These are phyloP conservation scores for Debaryomyces sp. DNA, from an alignment of 1,139 yeast genomes.

Conservation along the genomic window DNA sequence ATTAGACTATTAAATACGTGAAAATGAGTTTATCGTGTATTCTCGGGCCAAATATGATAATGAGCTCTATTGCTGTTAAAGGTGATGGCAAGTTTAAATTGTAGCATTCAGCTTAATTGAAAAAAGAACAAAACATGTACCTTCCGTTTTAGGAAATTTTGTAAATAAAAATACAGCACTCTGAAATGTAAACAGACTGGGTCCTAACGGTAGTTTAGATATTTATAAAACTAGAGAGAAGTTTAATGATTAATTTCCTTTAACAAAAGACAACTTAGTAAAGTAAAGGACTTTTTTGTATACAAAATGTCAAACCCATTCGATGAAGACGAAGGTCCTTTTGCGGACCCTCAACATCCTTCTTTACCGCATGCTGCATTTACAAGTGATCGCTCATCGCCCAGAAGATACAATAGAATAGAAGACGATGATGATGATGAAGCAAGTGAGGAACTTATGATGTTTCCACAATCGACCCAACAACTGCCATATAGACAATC, in stretches of 20 bases:
- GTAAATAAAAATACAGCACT: constrained; percentile 14
- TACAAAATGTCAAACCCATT: constrained; percentile 34
- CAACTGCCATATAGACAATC: constrained; percentile 34
- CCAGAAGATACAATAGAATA: constrained; percentile 36
- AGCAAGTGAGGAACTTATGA: constrained; percentile 26
- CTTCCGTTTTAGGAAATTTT: constrained; percentile 18
- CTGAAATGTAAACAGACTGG: constrained; percentile 7
- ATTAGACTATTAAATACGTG: background rate
- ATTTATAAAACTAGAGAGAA: constrained; percentile 4
- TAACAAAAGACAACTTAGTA: background rate
- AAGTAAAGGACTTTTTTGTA: background rate
- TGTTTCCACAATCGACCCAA: constrained; percentile 31
- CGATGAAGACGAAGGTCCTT: constrained; percentile 39
- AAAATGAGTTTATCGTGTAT: background rate
- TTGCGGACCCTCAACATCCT: constrained; percentile 31
- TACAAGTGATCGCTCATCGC: constrained; percentile 42
- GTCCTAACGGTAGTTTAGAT: background rate
- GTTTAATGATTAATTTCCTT: background rate
- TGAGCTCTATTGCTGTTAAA: background rate
- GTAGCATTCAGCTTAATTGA: constrained; percentile 12
- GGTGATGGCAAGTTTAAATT: background rate
- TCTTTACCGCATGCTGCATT: constrained; percentile 45
- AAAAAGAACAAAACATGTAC: background rate
- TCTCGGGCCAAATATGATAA: background rate
- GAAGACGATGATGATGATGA: constrained; percentile 24